Evolutionary conservation across 345 rosid genomes (phyloP).

Genomic region (Hibiscus tridactylites): DNA sequence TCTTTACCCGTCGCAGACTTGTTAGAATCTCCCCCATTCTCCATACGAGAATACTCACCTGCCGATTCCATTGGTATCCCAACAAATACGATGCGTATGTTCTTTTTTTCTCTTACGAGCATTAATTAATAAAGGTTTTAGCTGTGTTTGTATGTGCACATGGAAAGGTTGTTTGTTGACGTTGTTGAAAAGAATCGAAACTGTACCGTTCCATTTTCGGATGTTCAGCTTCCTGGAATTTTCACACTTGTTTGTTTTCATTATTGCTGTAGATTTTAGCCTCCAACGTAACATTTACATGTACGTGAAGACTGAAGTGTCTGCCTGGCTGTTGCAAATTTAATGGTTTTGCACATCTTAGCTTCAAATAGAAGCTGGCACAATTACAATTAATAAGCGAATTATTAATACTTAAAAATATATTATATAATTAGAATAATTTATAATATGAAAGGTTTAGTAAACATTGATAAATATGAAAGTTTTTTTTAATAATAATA

Average conservation of each 20-base stretch:
- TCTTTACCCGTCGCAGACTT: neutral
- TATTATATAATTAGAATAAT: no score
- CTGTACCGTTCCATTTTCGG: neutral
- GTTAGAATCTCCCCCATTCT: slow-evolving; percentile 22
- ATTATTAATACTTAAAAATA: no score
- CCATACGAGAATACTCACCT: slow-evolving; percentile 18
- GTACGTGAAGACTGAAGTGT: neutral
- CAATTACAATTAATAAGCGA: no score
- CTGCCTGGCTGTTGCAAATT: neutral
- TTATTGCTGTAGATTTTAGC: slow-evolving; percentile 14
- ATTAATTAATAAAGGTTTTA: neutral
- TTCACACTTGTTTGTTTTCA: slow-evolving; percentile 26
- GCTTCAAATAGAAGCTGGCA: no score
- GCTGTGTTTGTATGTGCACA: neutral
- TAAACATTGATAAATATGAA: no score
- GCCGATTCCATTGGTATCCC: slow-evolving; percentile 15
- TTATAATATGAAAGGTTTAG: no score
- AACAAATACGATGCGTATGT: neutral
- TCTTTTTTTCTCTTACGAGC: no score
- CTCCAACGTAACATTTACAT: slow-evolving; percentile 15
- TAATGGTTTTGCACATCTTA: no score
- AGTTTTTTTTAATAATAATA: no score
- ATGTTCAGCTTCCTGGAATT: slow-evolving; percentile 44
- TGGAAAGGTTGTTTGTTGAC: no score
- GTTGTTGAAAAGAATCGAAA: neutral